A percentile compares a stretch with the other conserved stretches of the same genome.
Conservation (phyloP, 805 yeast genomes). For the Wickerhamomyces chaumierensis region DNA sequence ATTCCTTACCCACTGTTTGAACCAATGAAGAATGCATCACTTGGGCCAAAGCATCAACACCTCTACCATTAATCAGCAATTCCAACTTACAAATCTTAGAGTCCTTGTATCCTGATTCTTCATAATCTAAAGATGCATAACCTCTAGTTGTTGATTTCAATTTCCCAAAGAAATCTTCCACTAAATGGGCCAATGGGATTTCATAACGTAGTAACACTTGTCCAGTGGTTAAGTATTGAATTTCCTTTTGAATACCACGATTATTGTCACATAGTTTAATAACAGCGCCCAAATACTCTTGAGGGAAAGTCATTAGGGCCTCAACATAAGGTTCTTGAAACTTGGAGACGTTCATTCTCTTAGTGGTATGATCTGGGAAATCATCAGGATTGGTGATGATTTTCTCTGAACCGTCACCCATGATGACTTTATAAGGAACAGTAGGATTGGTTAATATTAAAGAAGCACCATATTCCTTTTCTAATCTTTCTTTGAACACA, state of each 20-base stretch:
- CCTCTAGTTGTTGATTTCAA: conserved; percentile 85
- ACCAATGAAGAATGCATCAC: conserved; percentile 80
- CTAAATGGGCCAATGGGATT: conserved; percentile 79
- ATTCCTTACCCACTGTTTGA: conserved; percentile 61
- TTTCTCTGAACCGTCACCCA: conserved; percentile 49
- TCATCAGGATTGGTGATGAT: conserved; percentile 85
- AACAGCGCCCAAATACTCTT: conserved; percentile 78
- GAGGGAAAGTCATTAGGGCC: conserved; percentile 84
- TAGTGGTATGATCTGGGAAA: conserved; percentile 53
- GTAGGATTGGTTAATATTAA: conserved; percentile 91
- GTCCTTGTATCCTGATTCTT: conserved; percentile 77
- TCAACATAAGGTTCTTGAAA: conserved; percentile 84
- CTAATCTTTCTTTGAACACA: conserved; percentile 83
- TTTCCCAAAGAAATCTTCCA: conserved; percentile 92
- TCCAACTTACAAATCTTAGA: conserved; percentile 83
- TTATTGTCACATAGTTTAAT: conserved; percentile 77
- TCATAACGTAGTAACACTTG: conserved; percentile 75
- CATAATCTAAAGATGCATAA: conserved; percentile 89
- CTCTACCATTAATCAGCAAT: conserved; percentile 74
- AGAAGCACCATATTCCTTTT: conserved; percentile 89
- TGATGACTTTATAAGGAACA: conserved; percentile 79
- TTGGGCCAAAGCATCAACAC: conserved; percentile 87
- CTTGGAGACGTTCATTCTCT: conserved; percentile 29
- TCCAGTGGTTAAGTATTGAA: conserved; percentile 66
- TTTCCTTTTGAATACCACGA: conserved; percentile 73